phyloP scores from a whole-genome alignment of 2,329 filamentous ascomycete genomes.

The Calonectria henricotiae region DNA sequence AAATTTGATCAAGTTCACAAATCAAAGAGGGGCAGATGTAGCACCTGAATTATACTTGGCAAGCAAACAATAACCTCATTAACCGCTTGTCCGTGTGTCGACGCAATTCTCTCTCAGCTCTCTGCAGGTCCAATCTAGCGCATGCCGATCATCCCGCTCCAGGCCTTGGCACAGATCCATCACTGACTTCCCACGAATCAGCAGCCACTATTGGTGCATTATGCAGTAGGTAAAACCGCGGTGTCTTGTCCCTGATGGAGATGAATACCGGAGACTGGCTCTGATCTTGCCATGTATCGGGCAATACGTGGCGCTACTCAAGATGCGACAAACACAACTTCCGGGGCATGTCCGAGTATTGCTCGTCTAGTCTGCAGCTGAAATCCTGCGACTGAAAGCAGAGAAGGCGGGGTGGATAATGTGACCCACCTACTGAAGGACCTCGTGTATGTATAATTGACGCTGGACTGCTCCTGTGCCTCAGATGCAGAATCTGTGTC shows the following conservation, averaged over 20 bases:
- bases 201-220: too few species aligned
- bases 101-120: background rate
- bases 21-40: too few species aligned
- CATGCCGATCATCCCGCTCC: constrained; percentile 1
- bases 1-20: too few species aligned
- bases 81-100: background rate
- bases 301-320: constrained; percentile 6
- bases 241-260: background rate
- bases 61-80: too few species aligned
- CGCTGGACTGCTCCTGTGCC: too few species aligned
- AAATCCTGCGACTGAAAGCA: too few species aligned
- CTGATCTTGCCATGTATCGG: constrained; percentile 11
- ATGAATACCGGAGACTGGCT: constrained; percentile 5
- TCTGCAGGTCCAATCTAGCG: background rate
- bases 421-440: background rate
- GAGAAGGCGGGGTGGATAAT: background rate
- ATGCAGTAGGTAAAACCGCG: background rate
- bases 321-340: background rate
- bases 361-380: background rate
- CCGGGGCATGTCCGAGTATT: background rate
- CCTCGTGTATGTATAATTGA: background rate
- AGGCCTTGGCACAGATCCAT: background rate
- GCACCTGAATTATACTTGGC: too few species aligned
- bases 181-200: background rate
- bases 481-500: background rate